Percentiles rank a stretch among this genome's conserved stretches.
These are phyloP conservation scores for Colletotrichum tropicicola DNA, from an alignment of 2,329 filamentous ascomycete species.

Conservation along the genomic window DNA sequence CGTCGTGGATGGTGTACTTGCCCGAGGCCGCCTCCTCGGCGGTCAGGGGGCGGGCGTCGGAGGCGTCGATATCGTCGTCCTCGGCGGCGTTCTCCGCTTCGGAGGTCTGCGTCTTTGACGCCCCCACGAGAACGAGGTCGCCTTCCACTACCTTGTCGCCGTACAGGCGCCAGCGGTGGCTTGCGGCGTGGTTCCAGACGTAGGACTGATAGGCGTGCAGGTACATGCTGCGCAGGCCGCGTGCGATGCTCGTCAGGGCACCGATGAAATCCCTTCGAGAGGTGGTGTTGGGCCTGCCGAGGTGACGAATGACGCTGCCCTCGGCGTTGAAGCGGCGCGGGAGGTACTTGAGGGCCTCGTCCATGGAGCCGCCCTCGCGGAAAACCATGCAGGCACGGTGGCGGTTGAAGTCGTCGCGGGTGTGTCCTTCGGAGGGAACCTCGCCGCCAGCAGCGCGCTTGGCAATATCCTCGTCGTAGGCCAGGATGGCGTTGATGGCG, in stretches of 20 bases:
- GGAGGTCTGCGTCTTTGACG: too few species aligned
- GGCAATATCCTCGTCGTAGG: constrained; percentile 72
- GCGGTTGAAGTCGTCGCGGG: constrained; percentile 80
- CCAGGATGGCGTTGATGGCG: constrained; percentile 80
- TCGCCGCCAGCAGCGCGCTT: constrained; percentile 48
- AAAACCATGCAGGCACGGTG: constrained; percentile 83
- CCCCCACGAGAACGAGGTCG: constrained; percentile 76
- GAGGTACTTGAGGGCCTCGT: constrained; percentile 71
- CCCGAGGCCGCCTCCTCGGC: constrained; percentile 82
- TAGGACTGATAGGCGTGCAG: constrained; percentile 96
- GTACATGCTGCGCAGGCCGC: constrained; percentile 91
- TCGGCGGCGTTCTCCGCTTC: constrained; percentile 70
- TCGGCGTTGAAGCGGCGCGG: constrained; percentile 88
- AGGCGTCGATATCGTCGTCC: constrained; percentile 53
- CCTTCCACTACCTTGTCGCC: constrained; percentile 81
- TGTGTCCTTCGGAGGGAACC: constrained; percentile 57
- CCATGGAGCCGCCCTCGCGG: constrained; percentile 62
- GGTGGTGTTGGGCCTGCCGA: constrained; percentile 55
- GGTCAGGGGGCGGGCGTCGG: constrained; percentile 75
- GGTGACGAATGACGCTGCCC: constrained; percentile 78
- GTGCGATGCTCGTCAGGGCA: constrained; percentile 80
- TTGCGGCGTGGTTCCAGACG: constrained; percentile 90
- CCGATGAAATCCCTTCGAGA: constrained; percentile 78
- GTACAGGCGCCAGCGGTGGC: constrained; percentile 80
- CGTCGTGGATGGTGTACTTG: constrained; percentile 82